phyloP scores from a whole-genome alignment of 2,329 filamentous ascomycete species.

The Aspergillus thermomutatus region DNA sequence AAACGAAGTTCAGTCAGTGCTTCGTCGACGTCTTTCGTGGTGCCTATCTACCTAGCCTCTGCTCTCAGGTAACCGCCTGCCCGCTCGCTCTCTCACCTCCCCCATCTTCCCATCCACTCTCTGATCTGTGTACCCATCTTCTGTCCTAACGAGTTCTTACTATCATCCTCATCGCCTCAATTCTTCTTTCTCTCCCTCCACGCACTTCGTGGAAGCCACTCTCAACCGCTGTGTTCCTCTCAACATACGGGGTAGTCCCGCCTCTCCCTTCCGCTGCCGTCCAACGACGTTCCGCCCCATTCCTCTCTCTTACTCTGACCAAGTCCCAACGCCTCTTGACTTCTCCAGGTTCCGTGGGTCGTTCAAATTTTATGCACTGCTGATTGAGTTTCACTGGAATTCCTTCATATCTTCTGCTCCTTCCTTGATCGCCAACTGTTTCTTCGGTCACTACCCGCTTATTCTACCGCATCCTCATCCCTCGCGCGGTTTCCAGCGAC shows the following conservation, averaged over 20 bases:
- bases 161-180: neutral
- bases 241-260: neutral
- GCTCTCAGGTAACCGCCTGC: neutral
- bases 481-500: neutral
- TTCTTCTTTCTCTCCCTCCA: neutral
- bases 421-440: constrained; percentile 2
- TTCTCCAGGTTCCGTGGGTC: neutral
- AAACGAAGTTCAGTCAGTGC: neutral
- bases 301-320: neutral
- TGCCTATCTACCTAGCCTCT: neutral
- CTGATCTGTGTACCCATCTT: neutral
- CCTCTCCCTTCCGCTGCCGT: constrained; percentile 2
- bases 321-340: neutral
- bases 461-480: neutral
- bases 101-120: neutral
- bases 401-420: neutral
- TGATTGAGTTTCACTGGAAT: neutral
- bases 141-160: neutral
- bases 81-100: neutral
- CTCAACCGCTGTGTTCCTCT: neutral
- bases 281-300: constrained; percentile 3
- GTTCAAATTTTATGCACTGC: neutral
- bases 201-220: neutral
- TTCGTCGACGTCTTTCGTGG: neutral
- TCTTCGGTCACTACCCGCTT: neutral